Percentiles rank a stretch among this genome's conserved stretches.
Conservation (phyloP, 1,139 yeast genomes). For the Sugiyamaella japonica region DNA sequence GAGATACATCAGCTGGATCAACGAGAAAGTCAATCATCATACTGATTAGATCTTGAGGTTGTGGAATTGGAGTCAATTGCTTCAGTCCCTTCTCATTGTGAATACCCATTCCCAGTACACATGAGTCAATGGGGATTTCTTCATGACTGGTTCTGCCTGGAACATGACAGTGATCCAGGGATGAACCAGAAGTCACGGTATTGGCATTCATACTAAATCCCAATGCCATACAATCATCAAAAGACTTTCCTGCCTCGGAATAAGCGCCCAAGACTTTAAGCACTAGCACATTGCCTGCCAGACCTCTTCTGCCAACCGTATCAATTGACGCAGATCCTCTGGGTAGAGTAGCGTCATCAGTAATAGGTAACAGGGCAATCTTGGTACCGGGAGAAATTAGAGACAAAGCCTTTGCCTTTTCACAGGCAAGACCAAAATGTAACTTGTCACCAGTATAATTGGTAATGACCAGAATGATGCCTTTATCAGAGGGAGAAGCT, state of each 20-base stretch:
- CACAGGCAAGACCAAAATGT: constrained; percentile 51
- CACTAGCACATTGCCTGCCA: constrained; percentile 48
- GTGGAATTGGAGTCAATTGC: constrained; percentile 39
- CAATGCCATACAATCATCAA: constrained; percentile 41
- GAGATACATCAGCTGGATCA: constrained; percentile 41
- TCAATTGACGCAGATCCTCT: constrained; percentile 16
- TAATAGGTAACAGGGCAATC: constrained; percentile 17
- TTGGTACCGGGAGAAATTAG: constrained; percentile 15
- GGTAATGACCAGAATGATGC: constrained; percentile 42
- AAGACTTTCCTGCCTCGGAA: constrained; percentile 40
- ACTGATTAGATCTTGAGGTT: constrained; percentile 43
- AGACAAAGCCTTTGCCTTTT: constrained; percentile 26
- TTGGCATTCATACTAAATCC: constrained; percentile 43
- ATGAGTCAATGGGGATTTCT: constrained; percentile 19
- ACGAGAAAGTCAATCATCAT: constrained; percentile 43
- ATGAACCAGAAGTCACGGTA: constrained; percentile 50
- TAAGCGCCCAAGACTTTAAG: constrained; percentile 49
- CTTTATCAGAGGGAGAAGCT: constrained; percentile 45
- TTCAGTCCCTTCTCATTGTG: constrained; percentile 54
- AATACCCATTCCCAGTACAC: constrained; percentile 52
- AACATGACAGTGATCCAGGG: constrained; percentile 51
- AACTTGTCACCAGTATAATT: constrained; percentile 59
- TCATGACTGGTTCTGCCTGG: constrained; percentile 48
- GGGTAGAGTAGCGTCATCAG: constrained; percentile 20
- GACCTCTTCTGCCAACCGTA: constrained; percentile 48